Base-by-base conservation (phyloP, 139 green algal genomes). In the Micractinium sp. region DNA sequence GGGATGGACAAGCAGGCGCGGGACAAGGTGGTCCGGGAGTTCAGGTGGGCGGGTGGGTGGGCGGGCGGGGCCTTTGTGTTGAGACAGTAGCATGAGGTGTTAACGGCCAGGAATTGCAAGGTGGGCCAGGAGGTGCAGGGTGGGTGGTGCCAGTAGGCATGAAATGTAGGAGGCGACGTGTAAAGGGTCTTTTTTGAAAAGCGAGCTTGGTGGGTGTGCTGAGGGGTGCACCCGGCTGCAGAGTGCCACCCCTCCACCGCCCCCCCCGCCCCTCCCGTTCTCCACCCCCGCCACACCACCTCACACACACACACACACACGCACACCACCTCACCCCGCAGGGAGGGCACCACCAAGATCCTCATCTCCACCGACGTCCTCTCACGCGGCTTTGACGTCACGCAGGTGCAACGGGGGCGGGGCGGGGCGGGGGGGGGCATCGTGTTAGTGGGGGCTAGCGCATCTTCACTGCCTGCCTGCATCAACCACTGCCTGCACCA, bases 291-390 rank as follows among this genome's bases (percentile, higher is more conserved):
- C 5, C 47, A 9, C 47, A 56, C 47, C 47, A 56, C 47, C 47
- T 16, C 47, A 56, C 5, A 5, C 47, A 56, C 9, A n/a, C n/a
- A n/a, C n/a, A n/a, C 47, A 56, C 47, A 56, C 47, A 9, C 5
- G 47, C 9, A 9, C 47, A 2, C 5, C 5, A 1, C 27, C 25
- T 31, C 23, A 1, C 25, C 1, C 23, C 9, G 41, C 87, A 87
- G 96, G 27, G 92, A 96, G 20, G 97, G 97, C 29, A 94, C 93
- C 74, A 99, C 97, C 80, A 99, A 98, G 93, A 98, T 99, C 83
- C 93, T 99, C 56, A 99, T 99, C 75, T 93, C 96, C 53, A 99
- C 98, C 35, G 97, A 99, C 89, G 97, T 99, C 76, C 92, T 99
- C 3, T 95, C 97, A 0, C 93, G 98, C 38, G 98, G 98, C 33